phyloP scores from a whole-genome alignment of 2,329 filamentous ascomycete genomes.

The Botryotinia narcissicola region DNA sequence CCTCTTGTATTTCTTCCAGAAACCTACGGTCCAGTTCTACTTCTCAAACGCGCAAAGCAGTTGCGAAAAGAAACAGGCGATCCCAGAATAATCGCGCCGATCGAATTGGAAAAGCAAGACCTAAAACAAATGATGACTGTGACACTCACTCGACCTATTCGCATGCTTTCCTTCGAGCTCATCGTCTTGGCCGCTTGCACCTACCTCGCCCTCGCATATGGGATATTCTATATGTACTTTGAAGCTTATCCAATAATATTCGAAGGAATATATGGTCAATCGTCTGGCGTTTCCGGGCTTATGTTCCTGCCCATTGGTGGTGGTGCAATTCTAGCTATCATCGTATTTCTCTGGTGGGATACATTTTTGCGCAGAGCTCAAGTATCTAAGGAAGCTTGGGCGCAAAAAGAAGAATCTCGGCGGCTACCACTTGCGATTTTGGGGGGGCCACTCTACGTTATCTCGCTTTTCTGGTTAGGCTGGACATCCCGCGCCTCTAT shows the following conservation, averaged over 20 bases:
- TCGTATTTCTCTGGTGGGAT: constrained; percentile 51
- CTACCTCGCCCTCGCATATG: constrained; percentile 61
- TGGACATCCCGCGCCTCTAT: constrained; percentile 54
- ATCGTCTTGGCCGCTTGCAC: constrained; percentile 61
- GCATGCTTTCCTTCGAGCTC: constrained; percentile 59
- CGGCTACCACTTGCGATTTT: constrained; percentile 49
- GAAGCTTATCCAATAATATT: constrained; percentile 66
- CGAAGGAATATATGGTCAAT: constrained; percentile 57
- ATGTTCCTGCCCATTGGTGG: constrained; percentile 56
- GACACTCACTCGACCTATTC: constrained; percentile 58
- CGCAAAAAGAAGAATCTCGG: constrained; percentile 50
- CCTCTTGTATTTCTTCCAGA: constrained; percentile 63
- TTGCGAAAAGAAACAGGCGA: constrained; percentile 59
- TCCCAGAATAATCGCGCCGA: constrained; percentile 55
- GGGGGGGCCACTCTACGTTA: constrained; percentile 44
- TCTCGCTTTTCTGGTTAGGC: constrained; percentile 58
- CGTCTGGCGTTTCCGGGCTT: constrained; percentile 54
- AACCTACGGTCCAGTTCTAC: constrained; percentile 57
- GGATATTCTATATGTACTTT: constrained; percentile 63
- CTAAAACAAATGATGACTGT: constrained; percentile 51
- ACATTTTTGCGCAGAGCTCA: constrained; percentile 50
- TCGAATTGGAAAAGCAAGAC: constrained; percentile 60
- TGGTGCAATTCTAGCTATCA: constrained; percentile 52
- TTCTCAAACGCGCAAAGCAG: constrained; percentile 56
- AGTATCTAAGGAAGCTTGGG: constrained; percentile 46